Evolutionary conservation across 768 basidiomycete species (phyloP).

Genomic region (Crucibulum laeve): DNA sequence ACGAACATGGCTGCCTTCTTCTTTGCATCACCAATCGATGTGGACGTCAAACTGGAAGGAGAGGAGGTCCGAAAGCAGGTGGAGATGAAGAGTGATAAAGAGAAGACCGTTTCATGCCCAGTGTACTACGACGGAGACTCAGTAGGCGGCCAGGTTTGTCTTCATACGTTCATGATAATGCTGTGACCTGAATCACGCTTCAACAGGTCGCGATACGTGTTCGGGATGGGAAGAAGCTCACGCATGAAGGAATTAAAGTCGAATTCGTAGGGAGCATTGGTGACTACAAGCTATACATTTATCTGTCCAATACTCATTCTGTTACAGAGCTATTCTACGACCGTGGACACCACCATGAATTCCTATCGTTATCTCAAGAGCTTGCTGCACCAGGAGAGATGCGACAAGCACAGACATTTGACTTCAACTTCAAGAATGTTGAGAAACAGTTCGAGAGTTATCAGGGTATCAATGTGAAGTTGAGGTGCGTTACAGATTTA

Average conservation of each 20-base stretch:
- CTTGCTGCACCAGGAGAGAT: constrained; percentile 95
- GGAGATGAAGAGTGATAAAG: constrained; percentile 88
- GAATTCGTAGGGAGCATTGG: constrained; percentile 97
- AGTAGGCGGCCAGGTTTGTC: constrained; percentile 75
- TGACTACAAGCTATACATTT: constrained; percentile 25
- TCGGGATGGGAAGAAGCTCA: constrained; percentile 90
- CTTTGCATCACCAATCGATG: constrained; percentile 86
- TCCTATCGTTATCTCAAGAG: constrained; percentile 92
- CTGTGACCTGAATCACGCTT: too few relatives aligned
- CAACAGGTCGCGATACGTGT: constrained; percentile 88
- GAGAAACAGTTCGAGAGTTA: constrained; percentile 99
- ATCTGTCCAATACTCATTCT: constrained; percentile 1
- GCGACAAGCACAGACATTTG: constrained; percentile 93
- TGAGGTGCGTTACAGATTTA: constrained; percentile 84
- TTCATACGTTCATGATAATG: neutral
- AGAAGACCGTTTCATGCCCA: constrained; percentile 78
- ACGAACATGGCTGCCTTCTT: constrained; percentile 95
- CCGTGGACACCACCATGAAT: constrained; percentile 97
- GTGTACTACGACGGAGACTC: constrained; percentile 96
- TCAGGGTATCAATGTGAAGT: constrained; percentile 96
- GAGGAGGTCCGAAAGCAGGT: constrained; percentile 88
- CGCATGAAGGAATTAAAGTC: constrained; percentile 96
- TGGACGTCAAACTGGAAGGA: constrained; percentile 83
- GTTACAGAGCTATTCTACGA: constrained; percentile 86
- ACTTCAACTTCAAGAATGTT: constrained; percentile 98